Evolutionary conservation across 148 eudicot species (phyloP).

Genomic region (Rhododendron molle): DNA sequence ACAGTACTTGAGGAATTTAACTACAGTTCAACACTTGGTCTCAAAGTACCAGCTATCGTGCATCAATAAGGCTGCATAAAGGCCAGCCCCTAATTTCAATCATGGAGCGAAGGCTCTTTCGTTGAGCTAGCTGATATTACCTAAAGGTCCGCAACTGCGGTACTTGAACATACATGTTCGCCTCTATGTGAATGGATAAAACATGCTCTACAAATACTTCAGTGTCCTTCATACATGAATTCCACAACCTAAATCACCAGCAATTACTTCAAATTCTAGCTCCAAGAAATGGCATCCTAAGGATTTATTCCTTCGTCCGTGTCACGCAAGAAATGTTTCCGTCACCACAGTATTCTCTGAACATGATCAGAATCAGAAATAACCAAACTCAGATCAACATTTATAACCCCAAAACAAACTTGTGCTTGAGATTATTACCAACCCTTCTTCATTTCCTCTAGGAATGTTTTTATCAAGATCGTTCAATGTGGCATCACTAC

Average conservation of each 20-base stretch:
- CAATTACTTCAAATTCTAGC: background rate
- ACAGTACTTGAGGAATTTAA: too few species aligned
- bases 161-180: background rate
- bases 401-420: background rate
- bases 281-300: background rate
- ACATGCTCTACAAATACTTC: background rate
- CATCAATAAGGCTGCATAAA: too few species aligned
- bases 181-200: background rate
- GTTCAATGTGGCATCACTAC: background rate
- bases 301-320: background rate
- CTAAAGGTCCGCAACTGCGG: too few species aligned
- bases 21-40: too few species aligned
- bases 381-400: background rate
- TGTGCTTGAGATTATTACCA: background rate
- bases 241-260: background rate
- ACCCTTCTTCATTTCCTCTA: background rate
- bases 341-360: background rate
- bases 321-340: background rate
- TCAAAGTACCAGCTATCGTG: too few species aligned
- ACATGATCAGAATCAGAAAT: background rate
- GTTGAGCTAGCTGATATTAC: too few species aligned
- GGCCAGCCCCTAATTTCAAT: too few species aligned
- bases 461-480: background rate
- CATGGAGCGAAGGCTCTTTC: too few species aligned
- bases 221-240: background rate